Base-by-base conservation (phyloP, 2,329 filamentous ascomycete genomes). In the Botrytis galanthina region DNA sequence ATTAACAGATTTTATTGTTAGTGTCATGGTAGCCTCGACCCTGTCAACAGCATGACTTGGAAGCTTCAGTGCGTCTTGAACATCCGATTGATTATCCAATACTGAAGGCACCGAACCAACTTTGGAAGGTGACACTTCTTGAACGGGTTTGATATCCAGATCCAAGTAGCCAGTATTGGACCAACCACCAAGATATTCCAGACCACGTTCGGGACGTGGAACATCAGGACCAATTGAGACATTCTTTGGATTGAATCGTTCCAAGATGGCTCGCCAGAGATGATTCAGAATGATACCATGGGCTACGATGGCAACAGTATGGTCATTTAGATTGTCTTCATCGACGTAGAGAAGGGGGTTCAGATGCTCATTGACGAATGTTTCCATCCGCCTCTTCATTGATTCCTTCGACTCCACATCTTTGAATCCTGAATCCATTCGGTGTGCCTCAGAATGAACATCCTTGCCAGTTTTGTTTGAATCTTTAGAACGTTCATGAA, bases 231-330 rank as follows among this genome's bases (percentile, higher is more conserved):
- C 82, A 39, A 89, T 77, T 1, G 79, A 78, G 10, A 79, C 75
- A 73, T 73, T 76, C 44, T 22, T 74, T 63, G 71, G 79, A 73
- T 75, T 81, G 74, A 93, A 87, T 4, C 88, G 85, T 20, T 84
- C 82, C 12, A 91, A 83, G 22, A 97, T 81, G 20, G 86, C 85
- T 72, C 87, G 86, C 86, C 92, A 91, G 0, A 97, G 82, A 46
- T 89, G 86, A 3, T 89, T 89, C 3, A 97, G 86, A 59, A 97
- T 89, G 75, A 97, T 91, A 26, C 95, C 94, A 79, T 98, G 95
- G 2, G 94, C 92, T 5, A 97, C 92, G 22, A 97, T 83, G 1
- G 89, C 90, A 20, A 94, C 83, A 3, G 85, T 83, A 10, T 81
- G 78, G 18, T 84, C 81, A 16, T 78, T 74, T 10, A 76, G 68